Evolutionary conservation across 2,329 filamentous ascomycete genomes (phyloP).

Genomic region (Trichophyton equinum): DNA sequence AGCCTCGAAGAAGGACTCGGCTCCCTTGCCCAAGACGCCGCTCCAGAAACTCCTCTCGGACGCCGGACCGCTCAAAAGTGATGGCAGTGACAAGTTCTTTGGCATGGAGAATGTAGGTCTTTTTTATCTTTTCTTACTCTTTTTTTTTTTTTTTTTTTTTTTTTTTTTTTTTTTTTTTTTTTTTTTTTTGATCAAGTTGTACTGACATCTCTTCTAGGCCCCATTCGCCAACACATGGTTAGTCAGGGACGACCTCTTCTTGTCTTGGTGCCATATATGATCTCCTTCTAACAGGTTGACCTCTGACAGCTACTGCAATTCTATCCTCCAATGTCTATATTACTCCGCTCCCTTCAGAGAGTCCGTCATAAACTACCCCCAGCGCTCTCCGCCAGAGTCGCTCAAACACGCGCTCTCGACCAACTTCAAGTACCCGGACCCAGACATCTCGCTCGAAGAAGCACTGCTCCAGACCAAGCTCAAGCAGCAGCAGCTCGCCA

Average conservation of each 20-base stretch:
- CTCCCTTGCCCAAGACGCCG: slow-evolving; percentile 44
- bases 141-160: too few relatives aligned
- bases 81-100: slow-evolving; percentile 97
- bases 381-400: slow-evolving; percentile 55
- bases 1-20: slow-evolving; percentile 47
- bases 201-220: slow-evolving; percentile 16
- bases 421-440: slow-evolving; percentile 47
- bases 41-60: slow-evolving; percentile 67
- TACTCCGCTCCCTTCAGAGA: slow-evolving; percentile 91
- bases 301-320: slow-evolving; percentile 77
- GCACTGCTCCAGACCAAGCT: slow-evolving; percentile 36
- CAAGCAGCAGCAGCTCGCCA: slow-evolving; percentile 25
- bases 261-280: background rate
- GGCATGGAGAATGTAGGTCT: slow-evolving; percentile 70
- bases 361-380: slow-evolving; percentile 83
- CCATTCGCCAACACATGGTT: slow-evolving; percentile 98
- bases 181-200: background rate
- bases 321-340: slow-evolving; percentile 92
- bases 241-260: slow-evolving; percentile 14
- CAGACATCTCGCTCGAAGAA: slow-evolving; percentile 42
- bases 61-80: slow-evolving; percentile 64
- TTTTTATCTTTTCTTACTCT: too few relatives aligned
- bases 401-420: slow-evolving; percentile 44
- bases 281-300: slow-evolving; percentile 7
- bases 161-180: too few relatives aligned